A percentile compares a stretch with the other conserved stretches of the same genome.
These are phyloP conservation scores for Taphrina betulina DNA, from an alignment of 1,139 yeast species.

Conservation along the genomic window DNA sequence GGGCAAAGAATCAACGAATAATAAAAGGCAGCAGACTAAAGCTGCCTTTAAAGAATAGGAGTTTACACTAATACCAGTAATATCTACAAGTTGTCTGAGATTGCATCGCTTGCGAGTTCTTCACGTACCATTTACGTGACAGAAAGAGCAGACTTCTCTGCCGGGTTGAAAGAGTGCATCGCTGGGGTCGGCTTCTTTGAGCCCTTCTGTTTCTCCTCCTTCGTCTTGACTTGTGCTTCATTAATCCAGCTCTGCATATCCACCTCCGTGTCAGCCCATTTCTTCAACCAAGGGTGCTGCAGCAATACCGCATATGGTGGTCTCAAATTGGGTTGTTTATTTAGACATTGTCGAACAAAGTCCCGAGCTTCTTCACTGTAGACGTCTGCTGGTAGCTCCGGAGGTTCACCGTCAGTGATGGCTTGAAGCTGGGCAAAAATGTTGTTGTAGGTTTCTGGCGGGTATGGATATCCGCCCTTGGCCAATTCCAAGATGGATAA, in stretches of 20 bases:
- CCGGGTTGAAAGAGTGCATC: constrained; percentile 33
- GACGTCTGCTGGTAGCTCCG: constrained; percentile 58
- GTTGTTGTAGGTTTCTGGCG: constrained; percentile 86
- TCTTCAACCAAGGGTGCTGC: constrained; percentile 77
- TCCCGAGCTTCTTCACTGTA: constrained; percentile 76
- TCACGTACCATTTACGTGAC: too few species aligned
- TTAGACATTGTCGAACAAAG: constrained; percentile 76
- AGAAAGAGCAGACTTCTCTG: constrained; percentile 3
- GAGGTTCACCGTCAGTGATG: constrained; percentile 95
- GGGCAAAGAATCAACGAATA: not conserved
- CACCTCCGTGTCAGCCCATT: constrained; percentile 42
- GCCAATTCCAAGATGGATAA: constrained; percentile 85
- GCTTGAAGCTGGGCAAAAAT: constrained; percentile 92
- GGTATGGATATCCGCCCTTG: constrained; percentile 89
- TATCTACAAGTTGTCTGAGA: too few species aligned
- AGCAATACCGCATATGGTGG: constrained; percentile 78
- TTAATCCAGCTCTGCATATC: constrained; percentile 39
- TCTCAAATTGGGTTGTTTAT: constrained; percentile 74
- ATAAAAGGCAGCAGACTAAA: not conserved
- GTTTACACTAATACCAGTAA: too few species aligned
- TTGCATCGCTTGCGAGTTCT: too few species aligned
- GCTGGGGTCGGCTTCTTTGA: constrained; percentile 34
- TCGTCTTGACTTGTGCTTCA: constrained; percentile 33
- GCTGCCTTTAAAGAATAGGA: not conserved
- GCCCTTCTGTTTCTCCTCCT: constrained; percentile 15